These are phyloP conservation scores for Pisolithus thermaeus DNA, from an alignment of 1,284 basidiomycete genomes.

Conservation along the genomic window DNA sequence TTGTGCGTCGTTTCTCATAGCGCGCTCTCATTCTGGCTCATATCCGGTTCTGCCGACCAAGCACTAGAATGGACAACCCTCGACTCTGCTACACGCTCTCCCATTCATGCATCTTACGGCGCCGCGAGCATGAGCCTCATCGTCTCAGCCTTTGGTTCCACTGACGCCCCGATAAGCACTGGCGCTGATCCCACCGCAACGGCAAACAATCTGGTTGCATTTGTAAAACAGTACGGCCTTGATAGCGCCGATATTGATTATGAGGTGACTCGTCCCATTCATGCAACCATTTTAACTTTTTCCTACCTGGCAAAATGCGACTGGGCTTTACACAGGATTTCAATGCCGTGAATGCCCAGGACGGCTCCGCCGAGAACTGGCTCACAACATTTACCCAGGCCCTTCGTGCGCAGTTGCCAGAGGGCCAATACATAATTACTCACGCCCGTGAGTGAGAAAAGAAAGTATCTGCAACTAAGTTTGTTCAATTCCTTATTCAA, in stretches of 20 bases:
- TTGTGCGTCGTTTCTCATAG: slow-evolving; percentile 20
- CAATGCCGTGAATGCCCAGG: slow-evolving; percentile 35
- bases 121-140: slow-evolving; percentile 53
- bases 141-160: slow-evolving; percentile 50
- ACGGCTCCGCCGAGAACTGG: slow-evolving; percentile 33
- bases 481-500: not conserved
- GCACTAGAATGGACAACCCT: slow-evolving; percentile 39
- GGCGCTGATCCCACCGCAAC: slow-evolving; percentile 33
- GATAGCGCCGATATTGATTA: slow-evolving; percentile 47
- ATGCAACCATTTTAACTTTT: no score
- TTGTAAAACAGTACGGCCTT: slow-evolving; percentile 43
- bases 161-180: slow-evolving; percentile 38
- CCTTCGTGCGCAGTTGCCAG: slow-evolving; percentile 30
- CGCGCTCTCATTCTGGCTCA: slow-evolving; percentile 41
- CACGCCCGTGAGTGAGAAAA: slow-evolving; percentile 30
- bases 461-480: no score
- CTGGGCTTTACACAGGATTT: slow-evolving; percentile 35
- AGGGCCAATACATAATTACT: slow-evolving; percentile 30
- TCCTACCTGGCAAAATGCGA: no score
- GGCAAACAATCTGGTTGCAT: slow-evolving; percentile 44
- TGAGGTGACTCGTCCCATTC: no score
- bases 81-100: slow-evolving; percentile 34
- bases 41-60: slow-evolving; percentile 49
- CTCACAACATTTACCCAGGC: slow-evolving; percentile 37
- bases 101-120: slow-evolving; percentile 44